Base-by-base conservation (phyloP, 2,329 filamentous ascomycete species). In the Aspergillus aculeatinus region DNA sequence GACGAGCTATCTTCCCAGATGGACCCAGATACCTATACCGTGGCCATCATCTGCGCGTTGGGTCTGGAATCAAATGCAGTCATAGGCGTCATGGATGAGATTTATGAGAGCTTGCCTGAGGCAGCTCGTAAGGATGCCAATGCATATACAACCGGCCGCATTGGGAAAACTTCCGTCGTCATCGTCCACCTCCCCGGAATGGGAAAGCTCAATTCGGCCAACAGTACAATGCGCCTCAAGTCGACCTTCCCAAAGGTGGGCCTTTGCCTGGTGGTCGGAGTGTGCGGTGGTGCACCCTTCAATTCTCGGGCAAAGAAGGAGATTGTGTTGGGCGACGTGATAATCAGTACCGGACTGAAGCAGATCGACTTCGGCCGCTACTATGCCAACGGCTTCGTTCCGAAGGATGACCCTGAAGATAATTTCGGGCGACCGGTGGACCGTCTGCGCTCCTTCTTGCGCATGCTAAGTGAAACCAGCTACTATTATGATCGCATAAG, bases 271-370 rank as follows among this genome's bases (percentile, higher is more conserved):
- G 49, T 81, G 0, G 73, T 76, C 3, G 79, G 79, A 0, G 69
- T 81, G 2, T 81, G 78, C 49, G 80, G 77, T 0, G 78, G 74
- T 10, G 67, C 76, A 5, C 76, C 77, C 0, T 42, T 10, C 23
- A 27, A 4, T 2, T 27, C 35, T 70, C n/a, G 10, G 10, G 25
- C 4, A 58, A 35, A 14, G 33, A 2, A 65, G 70, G 16, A 67
- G 72, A 27, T 51, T 5, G 16, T 70, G 7, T 65, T 76, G 5
- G 74, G 74, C 5, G 73, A 76, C 62, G 65, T 76, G 3, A 44
- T 59, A 11, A 55, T 59, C 50, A 49, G 42, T 27, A 27, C 21
- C n/a, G 19, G 19, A 2, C 12, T 55, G 12, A 6, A 44, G 7
- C 31, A 44, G n/a, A 25, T 25, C 21, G 52, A 55, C 39, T 44